Conservation (phyloP, 768 basidiomycete species). For the Butyriboletus loyo region DNA sequence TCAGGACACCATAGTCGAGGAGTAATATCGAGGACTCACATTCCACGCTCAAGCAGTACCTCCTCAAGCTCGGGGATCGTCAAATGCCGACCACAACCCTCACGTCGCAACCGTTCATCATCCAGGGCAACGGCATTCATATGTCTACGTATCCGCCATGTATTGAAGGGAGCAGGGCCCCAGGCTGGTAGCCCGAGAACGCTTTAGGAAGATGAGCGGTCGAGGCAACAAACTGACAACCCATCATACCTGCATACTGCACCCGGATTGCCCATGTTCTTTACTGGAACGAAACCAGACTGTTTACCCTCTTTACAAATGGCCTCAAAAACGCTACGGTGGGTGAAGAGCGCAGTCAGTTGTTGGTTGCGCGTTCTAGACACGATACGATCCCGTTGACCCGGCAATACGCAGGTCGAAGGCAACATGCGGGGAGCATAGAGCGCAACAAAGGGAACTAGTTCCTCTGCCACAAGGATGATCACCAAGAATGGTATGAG, state of each 20-base stretch:
- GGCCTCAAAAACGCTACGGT: conserved; percentile 37
- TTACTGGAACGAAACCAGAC: conserved; percentile 26
- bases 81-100: conserved; percentile 43
- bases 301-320: conserved; percentile 32
- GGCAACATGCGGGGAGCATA: conserved; percentile 84
- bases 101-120: conserved; percentile 57
- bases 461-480: conserved; percentile 72
- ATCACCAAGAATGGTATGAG: conserved; percentile 78
- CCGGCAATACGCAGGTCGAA: conserved; percentile 81
- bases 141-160: conserved; percentile 37
- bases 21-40: conserved; percentile 47
- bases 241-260: conserved; percentile 58
- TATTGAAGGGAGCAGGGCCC: conserved; percentile 35
- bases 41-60: conserved; percentile 72
- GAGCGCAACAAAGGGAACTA: conserved; percentile 79
- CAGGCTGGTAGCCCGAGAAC: conserved; percentile 38
- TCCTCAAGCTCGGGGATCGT: conserved; percentile 56
- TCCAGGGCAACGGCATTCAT: conserved; percentile 49
- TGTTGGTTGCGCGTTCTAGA: conserved; percentile 47
- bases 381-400: conserved; percentile 67
- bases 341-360: conserved; percentile 38
- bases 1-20: neutral
- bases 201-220: conserved; percentile 33
- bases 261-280: conserved; percentile 20
- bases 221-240: neutral